Conservation (phyloP, 2,329 filamentous ascomycete genomes). For the Pleurostoma richardsiae region DNA sequence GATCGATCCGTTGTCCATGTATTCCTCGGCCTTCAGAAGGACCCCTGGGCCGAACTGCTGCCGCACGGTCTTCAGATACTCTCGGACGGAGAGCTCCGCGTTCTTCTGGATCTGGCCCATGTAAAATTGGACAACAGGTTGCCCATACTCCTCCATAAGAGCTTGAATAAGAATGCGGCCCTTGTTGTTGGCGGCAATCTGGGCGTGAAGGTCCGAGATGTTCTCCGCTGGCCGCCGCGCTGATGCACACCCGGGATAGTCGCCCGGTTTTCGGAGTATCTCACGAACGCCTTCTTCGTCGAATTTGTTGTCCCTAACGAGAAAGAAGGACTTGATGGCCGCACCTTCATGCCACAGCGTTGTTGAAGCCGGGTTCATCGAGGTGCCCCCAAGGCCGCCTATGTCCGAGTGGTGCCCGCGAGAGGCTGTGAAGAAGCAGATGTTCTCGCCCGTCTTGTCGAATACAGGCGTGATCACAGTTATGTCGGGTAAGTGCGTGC, state of each 20-base stretch:
- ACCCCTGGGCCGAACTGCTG: conserved; percentile 56
- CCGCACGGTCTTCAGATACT: conserved; percentile 59
- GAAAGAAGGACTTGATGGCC: conserved; percentile 51
- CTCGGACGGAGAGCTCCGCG: conserved; percentile 67
- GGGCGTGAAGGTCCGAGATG: conserved; percentile 69
- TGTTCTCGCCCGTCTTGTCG: conserved; percentile 47
- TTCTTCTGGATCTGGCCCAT: conserved; percentile 76
- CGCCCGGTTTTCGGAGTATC: conserved; percentile 59
- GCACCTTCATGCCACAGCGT: conserved; percentile 53
- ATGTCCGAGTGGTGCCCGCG: conserved; percentile 52
- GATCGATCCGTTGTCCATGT: conserved; percentile 46
- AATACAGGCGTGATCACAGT: conserved; percentile 56
- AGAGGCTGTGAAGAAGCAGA: conserved; percentile 50
- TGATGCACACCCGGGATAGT: conserved; percentile 64
- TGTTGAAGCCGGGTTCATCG: conserved; percentile 65
- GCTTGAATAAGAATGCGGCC: conserved; percentile 68
- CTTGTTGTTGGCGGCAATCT: conserved; percentile 70
- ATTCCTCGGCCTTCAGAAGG: conserved; percentile 66
- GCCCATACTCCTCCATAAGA: conserved; percentile 69
- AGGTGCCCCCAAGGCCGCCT: conserved; percentile 62
- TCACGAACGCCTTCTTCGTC: conserved; percentile 64
- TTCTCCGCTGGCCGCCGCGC: conserved; percentile 71
- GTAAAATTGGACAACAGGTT: conserved; percentile 69
- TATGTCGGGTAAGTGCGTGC: conserved; percentile 28
- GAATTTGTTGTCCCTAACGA: conserved; percentile 64